These are phyloP conservation scores for Fomes fomentarius DNA, from an alignment of 1,284 basidiomycete genomes.

Conservation along the genomic window DNA sequence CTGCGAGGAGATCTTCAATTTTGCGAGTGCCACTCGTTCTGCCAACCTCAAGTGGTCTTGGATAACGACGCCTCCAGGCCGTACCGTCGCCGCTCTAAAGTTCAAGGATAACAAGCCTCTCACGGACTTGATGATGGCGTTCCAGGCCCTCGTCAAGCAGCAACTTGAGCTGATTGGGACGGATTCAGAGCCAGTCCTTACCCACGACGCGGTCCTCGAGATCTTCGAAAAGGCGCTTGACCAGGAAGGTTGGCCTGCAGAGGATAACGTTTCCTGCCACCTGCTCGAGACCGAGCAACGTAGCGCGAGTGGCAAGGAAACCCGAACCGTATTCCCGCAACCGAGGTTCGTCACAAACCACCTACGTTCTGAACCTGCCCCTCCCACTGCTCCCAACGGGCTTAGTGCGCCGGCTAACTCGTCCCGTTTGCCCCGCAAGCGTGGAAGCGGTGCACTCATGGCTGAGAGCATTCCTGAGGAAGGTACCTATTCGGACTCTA, in stretches of 20 bases:
- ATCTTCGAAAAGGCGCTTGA: constrained; percentile 9
- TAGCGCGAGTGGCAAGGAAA: too few species aligned
- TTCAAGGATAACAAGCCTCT: constrained; percentile 6
- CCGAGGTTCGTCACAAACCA: too few species aligned
- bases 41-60: not conserved
- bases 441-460: too few species aligned
- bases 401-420: too few species aligned
- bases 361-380: too few species aligned
- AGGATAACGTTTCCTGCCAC: not conserved
- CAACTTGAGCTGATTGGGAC: not conserved
- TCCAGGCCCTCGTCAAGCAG: not conserved
- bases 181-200: not conserved
- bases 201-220: constrained; percentile 2
- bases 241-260: constrained; percentile 2
- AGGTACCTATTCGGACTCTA: too few species aligned
- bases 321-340: too few species aligned
- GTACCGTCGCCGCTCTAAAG: not conserved
- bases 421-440: too few species aligned
- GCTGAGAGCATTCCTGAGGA: too few species aligned
- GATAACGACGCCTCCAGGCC: too few species aligned
- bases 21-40: not conserved
- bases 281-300: not conserved
- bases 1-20: constrained; percentile 2
- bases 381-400: too few species aligned
- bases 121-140: not conserved